These are phyloP conservation scores for Piromyces sp. DNA, from an alignment of 192 early-diverging fungal species.

Conservation along the genomic window DNA sequence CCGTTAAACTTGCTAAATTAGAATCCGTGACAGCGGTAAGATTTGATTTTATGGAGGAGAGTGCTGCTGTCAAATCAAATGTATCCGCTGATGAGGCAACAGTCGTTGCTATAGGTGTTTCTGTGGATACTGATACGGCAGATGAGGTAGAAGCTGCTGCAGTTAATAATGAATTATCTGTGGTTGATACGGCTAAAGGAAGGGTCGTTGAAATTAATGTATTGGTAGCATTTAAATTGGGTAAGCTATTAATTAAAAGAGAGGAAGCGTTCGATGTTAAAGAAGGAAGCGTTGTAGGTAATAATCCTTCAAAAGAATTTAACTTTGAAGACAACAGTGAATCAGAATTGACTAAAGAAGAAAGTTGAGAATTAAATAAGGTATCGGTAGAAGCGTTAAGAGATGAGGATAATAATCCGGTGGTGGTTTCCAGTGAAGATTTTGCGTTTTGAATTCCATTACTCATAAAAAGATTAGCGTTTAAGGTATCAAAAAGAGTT, in stretches of 20 bases:
- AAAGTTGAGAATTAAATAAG: not conserved
- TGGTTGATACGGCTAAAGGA: not conserved
- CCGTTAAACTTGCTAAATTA: not conserved
- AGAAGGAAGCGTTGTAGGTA: not conserved
- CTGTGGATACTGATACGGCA: too few relatives aligned
- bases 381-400: not conserved
- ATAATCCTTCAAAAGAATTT: not conserved
- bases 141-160: too few relatives aligned
- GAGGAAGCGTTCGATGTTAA: not conserved
- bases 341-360: not conserved
- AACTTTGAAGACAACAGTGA: not conserved
- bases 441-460: not conserved
- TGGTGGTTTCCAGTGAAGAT: not conserved
- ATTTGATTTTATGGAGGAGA: too few relatives aligned
- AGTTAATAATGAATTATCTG: not conserved
- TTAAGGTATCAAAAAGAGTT: not conserved
- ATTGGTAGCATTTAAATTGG: not conserved
- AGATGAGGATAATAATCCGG: not conserved
- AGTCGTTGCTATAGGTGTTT: not conserved
- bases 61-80: not conserved
- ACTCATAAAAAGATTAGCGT: not conserved
- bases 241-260: not conserved
- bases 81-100: too few relatives aligned
- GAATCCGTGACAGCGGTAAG: not conserved
- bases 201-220: not conserved